Evolutionary conservation across 768 basidiomycete species (phyloP), one percentile per base, ranked within the genome.

Genomic region (Naganishia kalamii): DNA sequence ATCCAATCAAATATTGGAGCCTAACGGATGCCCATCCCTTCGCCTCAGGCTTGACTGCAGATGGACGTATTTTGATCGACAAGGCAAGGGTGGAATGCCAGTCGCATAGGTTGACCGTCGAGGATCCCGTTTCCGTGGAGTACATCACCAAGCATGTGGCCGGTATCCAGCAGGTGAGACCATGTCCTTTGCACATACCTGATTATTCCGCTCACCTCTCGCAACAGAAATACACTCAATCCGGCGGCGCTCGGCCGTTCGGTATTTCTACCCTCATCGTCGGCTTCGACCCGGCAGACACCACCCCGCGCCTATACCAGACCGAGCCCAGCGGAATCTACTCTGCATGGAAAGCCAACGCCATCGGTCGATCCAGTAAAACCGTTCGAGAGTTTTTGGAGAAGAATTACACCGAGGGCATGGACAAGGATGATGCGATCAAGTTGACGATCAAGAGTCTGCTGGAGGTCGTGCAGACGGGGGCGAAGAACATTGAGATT

Each of bases 401-500:
- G 81, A 98, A 97, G 83, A 94, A 96, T 72, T 90, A 94, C 80
- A 90, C 87, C 71, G 92, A 96, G 68, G 90, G 89, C 69, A 82
- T 96, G 81, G 82, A 85, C 7, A 83, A 90, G 66, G 92, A 92
- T 54, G 92, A 96, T 66, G 87, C 88, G 59, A 89, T 99, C 78
- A 96, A 96, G 78, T 81, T 99, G 51, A 92, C 96, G 0, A 85
- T 99, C 68, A 98, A 97, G 82, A 89, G 88, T 75, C 81, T 99
- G 72, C 82, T 99, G 25, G 96, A 99, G 78, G 93, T 99, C 40
- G 96, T 99, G 8, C 96, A 98, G 80, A 97, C 96, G 1, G 96
- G 96, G n/a, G 96, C 96, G 4, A 98, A 98, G 82, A 99, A 99
- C 79, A 98, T 99, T 68, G 96, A 99, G 78, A 91, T 99, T 71